Percentiles rank a stretch among this genome's conserved stretches.
phyloP scores from a whole-genome alignment of 1,284 basidiomycete genomes.

The Cryptococcus sp. region DNA sequence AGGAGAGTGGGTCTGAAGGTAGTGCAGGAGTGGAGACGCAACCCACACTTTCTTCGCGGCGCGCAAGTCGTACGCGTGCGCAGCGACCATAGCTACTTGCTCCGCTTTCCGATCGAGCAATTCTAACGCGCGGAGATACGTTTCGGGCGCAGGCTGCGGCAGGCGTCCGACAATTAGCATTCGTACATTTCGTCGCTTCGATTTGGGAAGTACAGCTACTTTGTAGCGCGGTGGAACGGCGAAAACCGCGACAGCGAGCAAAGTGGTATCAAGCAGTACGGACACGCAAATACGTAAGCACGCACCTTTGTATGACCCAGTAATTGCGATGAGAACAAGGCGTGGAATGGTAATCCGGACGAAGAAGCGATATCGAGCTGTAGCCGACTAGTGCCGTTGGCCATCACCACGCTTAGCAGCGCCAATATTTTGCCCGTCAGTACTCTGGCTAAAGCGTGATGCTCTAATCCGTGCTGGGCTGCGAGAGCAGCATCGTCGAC shows the following conservation, averaged over 20 bases:
- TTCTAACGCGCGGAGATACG: constrained; percentile 15
- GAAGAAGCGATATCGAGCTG: constrained; percentile 29
- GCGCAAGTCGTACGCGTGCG: constrained; percentile 22
- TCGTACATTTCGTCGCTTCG: not conserved
- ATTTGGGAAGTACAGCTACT: not conserved
- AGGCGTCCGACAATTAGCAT: not conserved
- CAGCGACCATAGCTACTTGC: constrained; percentile 22
- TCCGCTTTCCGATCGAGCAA: constrained; percentile 12
- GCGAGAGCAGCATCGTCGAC: too few relatives aligned
- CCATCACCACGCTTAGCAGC: constrained; percentile 21
- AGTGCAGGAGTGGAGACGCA: not conserved
- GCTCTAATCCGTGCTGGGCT: not conserved
- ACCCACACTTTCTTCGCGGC: constrained; percentile 22
- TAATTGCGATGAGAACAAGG: constrained; percentile 27
- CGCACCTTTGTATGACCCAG: constrained; percentile 24
- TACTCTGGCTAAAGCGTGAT: not conserved
- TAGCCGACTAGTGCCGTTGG: constrained; percentile 28
- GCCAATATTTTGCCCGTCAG: too few relatives aligned
- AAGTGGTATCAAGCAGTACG: too few relatives aligned
- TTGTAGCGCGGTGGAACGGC: too few relatives aligned
- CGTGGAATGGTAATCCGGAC: constrained; percentile 25
- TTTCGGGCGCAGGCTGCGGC: constrained; percentile 19
- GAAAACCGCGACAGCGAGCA: too few relatives aligned
- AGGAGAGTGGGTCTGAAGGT: not conserved
- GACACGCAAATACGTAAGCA: not conserved